These are phyloP conservation scores for Umbilicus rupestris DNA, from an alignment of 164 flowering plant species.

Conservation along the genomic window DNA sequence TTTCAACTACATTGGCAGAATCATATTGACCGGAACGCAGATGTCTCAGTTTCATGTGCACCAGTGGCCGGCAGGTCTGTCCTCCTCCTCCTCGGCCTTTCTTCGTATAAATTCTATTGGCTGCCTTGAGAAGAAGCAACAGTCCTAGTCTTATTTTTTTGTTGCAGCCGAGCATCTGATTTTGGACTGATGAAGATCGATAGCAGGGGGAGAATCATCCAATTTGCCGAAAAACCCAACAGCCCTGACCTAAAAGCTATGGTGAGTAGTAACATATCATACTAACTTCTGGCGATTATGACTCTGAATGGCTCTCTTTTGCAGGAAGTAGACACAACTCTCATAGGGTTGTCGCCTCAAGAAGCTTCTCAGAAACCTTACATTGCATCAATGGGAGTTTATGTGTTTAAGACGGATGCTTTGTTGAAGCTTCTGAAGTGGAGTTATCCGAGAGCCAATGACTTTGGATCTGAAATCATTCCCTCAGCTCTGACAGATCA, in stretches of 20 bases:
- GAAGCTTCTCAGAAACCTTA: constrained; percentile 63
- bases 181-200: constrained; percentile 90
- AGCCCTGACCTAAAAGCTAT: constrained; percentile 69
- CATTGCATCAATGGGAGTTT: constrained; percentile 97
- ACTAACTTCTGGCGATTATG: no score
- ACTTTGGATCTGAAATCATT: constrained; percentile 95
- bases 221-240: constrained; percentile 88
- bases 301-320: no score
- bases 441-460: constrained; percentile 84
- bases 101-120: no score
- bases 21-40: constrained; percentile 69
- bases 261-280: no score
- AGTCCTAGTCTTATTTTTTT: no score
- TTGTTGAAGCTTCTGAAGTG: constrained; percentile 62
- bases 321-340: constrained; percentile 77
- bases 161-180: constrained; percentile 85
- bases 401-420: constrained; percentile 66
- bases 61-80: constrained; percentile 66
- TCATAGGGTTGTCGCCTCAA: constrained; percentile 54
- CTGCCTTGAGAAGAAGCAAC: no score
- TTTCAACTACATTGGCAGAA: constrained; percentile 52
- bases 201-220: constrained; percentile 50
- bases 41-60: constrained; percentile 74
- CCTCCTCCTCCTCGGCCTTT: no score
- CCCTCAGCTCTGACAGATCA: constrained; percentile 74